Evolutionary conservation across 768 basidiomycete species (phyloP).

Genomic region (Phaeotremella skinneri): DNA sequence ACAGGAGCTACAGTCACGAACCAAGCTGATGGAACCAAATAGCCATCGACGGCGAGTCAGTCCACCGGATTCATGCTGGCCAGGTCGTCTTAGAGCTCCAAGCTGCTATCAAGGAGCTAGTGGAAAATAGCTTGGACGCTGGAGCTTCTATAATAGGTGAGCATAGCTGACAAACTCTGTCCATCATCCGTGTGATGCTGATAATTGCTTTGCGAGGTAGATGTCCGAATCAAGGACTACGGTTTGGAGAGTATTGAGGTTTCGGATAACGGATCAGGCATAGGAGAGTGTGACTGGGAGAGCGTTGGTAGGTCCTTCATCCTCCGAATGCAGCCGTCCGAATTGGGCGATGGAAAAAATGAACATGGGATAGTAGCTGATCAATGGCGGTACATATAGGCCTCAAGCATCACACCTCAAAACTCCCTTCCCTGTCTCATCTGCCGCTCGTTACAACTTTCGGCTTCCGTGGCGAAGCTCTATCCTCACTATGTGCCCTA

Average conservation of each 20-base stretch:
- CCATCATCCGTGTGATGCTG: not conserved
- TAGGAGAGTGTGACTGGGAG: constrained; percentile 71
- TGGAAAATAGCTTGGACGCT: constrained; percentile 95
- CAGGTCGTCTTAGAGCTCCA: constrained; percentile 94
- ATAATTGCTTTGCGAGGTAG: too few species aligned
- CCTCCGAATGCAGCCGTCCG: not conserved
- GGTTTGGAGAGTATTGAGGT: constrained; percentile 82
- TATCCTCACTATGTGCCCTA: constrained; percentile 87
- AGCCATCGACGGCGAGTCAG: constrained; percentile 71
- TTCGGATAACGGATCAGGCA: constrained; percentile 87
- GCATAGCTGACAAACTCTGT: constrained; percentile 35
- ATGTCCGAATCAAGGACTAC: constrained; percentile 84
- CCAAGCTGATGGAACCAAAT: constrained; percentile 1
- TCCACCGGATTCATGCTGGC: constrained; percentile 87
- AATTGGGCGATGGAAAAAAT: too few species aligned
- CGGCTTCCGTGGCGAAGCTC: constrained; percentile 93
- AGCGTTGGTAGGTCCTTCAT: constrained; percentile 64
- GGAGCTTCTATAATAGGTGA: constrained; percentile 80
- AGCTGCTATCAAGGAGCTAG: constrained; percentile 89
- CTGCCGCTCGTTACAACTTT: constrained; percentile 73
- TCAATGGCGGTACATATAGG: constrained; percentile 59
- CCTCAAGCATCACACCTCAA: constrained; percentile 91
- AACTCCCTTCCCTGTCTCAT: constrained; percentile 72
- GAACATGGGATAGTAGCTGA: too few species aligned
- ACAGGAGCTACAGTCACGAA: not conserved